Conservation (phyloP, 768 basidiomycete species). For the Hygrophorus pudorinus region DNA sequence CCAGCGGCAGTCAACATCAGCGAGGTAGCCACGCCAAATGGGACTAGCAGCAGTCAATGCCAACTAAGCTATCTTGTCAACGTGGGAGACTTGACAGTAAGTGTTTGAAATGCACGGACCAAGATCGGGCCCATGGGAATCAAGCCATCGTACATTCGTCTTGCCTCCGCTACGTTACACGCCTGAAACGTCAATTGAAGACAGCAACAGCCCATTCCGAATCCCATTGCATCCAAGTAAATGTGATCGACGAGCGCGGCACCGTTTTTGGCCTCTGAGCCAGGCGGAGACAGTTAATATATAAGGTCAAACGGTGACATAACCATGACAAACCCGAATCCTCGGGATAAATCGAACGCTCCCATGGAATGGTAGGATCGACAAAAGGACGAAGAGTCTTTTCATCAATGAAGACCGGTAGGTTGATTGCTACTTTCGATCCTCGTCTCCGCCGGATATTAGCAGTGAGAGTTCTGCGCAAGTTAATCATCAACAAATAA, state of each 20-base stretch:
- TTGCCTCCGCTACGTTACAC: constrained; percentile 86
- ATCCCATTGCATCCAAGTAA: constrained; percentile 99
- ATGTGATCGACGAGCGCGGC: constrained; percentile 87
- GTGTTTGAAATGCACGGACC: constrained; percentile 33
- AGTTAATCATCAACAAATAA: constrained; percentile 7
- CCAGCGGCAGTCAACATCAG: constrained; percentile 98
- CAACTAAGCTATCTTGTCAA: constrained; percentile 39
- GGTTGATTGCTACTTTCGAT: constrained; percentile 91
- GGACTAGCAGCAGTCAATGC: constrained; percentile 94
- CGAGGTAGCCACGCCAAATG: constrained; percentile 86
- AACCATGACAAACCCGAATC: constrained; percentile 52
- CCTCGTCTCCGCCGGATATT: constrained; percentile 88
- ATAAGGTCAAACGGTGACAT: background rate
- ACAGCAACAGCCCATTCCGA: constrained; percentile 99
- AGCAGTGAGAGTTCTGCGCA: constrained; percentile 82
- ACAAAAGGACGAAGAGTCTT: constrained; percentile 85
- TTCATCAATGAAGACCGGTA: constrained; percentile 85
- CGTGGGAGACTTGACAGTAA: background rate
- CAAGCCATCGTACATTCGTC: constrained; percentile 91
- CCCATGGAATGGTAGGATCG: constrained; percentile 87
- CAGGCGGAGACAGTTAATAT: background rate
- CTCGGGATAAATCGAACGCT: constrained; percentile 74
- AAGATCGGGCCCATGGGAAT: constrained; percentile 93
- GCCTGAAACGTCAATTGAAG: constrained; percentile 97
- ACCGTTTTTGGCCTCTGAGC: constrained; percentile 75